Base-by-base conservation (phyloP, 2,329 filamentous ascomycete species). In the Tolypocladium inflatum region DNA sequence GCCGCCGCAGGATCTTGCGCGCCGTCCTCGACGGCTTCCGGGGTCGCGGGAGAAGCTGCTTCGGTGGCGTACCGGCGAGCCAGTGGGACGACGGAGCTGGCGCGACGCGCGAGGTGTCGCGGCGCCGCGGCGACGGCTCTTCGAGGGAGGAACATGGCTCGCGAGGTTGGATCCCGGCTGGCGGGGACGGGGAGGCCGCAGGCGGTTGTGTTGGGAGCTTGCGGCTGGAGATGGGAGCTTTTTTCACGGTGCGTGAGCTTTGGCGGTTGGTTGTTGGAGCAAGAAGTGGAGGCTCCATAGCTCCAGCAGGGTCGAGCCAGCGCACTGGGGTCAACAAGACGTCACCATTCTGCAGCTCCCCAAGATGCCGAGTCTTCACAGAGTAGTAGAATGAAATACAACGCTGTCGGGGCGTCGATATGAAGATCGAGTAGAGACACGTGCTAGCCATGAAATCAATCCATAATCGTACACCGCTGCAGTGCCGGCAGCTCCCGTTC, bases 131-230 rank as follows among this genome's bases (percentile, higher is more conserved):
- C 62, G 56, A 68, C 57, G 55, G 60, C 53, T 58, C 65, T 60
- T 17, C 65, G 66, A 37, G 65, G 59, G 57, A 63, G 55, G 48
- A 70, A 63, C 71, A 73, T 73, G 57, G 59, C 54, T 48, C 17
- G 21, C 19, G 10, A 15, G 30, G 17, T 21, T 21, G 10, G 11
- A 37, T 13, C 19, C 17, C 30, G 9, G 19, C 48, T 21, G 19
- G 5, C 26, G 7, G 26, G 33, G 11, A 37, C 19, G 48, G 19
- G 48, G 30, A 35, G 48, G 13, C 19, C 10, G 30, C n/a, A 19
- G 19, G 10, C 41, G 17, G 19, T 13, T 35, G 19, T 3, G 48
- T 21, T 26, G 21, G 43, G n/a, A n/a, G 48, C 45, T 50, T 30
- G 45, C 19, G 19, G 45, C 45, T 35, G 48, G 9, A 19, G 48